A percentile compares a stretch with the other conserved stretches of the same genome.
phyloP scores from a whole-genome alignment of 2,329 filamentous ascomycete genomes.

The Thyridium curvatum region DNA sequence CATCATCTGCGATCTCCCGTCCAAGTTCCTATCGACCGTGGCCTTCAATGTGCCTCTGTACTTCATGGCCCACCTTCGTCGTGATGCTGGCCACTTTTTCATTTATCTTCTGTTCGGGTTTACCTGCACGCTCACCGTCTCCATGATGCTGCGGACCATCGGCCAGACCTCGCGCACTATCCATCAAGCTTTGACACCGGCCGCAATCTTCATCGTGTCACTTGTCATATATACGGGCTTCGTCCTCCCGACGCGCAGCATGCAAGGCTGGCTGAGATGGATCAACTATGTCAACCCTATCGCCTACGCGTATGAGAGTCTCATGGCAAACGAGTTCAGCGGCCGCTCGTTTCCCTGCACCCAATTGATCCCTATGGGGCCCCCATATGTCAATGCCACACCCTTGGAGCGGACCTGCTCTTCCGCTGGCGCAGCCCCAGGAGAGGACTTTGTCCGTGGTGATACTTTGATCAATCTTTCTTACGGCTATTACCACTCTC shows the following conservation, averaged over 20 bases:
- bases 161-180: constrained; percentile 43
- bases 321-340: constrained; percentile 29
- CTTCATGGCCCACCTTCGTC: constrained; percentile 57
- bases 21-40: constrained; percentile 34
- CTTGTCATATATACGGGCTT: constrained; percentile 53
- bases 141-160: constrained; percentile 41
- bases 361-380: constrained; percentile 9
- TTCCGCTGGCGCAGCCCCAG: constrained; percentile 36
- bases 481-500: constrained; percentile 35
- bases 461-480: constrained; percentile 33
- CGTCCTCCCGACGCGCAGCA: constrained; percentile 34
- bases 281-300: constrained; percentile 44
- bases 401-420: constrained; percentile 30
- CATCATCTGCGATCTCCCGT: constrained; percentile 7
- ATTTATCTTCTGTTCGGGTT: constrained; percentile 46
- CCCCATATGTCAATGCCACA: constrained; percentile 12
- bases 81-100: constrained; percentile 47
- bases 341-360: constrained; percentile 29
- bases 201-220: constrained; percentile 43
- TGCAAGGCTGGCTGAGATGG: constrained; percentile 42
- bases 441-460: constrained; percentile 33
- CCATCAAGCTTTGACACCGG: constrained; percentile 45
- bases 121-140: constrained; percentile 41
- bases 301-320: constrained; percentile 43
- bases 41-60: constrained; percentile 58